These are phyloP conservation scores for Echites panduratus DNA, from an alignment of 257 asterid genomes.

Conservation along the genomic window DNA sequence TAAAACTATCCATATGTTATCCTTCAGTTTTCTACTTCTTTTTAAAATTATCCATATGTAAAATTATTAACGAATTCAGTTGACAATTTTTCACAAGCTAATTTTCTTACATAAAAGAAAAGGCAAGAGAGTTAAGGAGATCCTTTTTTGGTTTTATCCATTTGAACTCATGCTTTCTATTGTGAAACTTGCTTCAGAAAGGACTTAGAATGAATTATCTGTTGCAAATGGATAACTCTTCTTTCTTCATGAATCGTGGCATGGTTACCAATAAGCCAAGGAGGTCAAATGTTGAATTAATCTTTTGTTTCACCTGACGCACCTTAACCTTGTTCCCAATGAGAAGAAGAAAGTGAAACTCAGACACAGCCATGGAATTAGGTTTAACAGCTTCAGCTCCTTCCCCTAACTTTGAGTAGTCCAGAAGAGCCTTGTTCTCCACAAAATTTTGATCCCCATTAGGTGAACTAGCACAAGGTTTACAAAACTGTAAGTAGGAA, in stretches of 20 bases:
- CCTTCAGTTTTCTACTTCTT: not conserved
- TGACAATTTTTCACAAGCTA: not conserved
- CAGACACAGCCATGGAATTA: conserved; percentile 85
- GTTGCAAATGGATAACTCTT: not conserved
- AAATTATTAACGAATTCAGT: no score
- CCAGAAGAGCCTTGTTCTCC: conserved; percentile 96
- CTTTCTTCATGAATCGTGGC: not conserved
- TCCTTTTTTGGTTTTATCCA: not conserved
- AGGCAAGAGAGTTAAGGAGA: not conserved
- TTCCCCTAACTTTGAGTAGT: conserved; percentile 75
- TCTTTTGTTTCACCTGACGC: conserved; percentile 19
- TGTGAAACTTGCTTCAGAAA: not conserved
- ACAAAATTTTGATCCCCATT: conserved; percentile 96
- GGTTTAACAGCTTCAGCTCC: conserved; percentile 83
- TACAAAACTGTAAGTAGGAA: conserved; percentile 20
- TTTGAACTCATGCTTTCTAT: not conserved
- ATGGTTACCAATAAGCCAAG: not conserved
- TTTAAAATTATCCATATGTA: not conserved
- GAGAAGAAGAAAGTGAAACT: conserved; percentile 96
- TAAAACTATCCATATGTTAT: not conserved
- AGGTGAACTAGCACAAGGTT: conserved; percentile 56
- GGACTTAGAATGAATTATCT: not conserved
- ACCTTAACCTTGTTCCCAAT: conserved; percentile 95
- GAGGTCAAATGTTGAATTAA: not conserved
- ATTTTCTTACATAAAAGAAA: not conserved